phyloP scores from a whole-genome alignment of 2,329 filamentous ascomycete species.

The Pseudomassariella vexata region DNA sequence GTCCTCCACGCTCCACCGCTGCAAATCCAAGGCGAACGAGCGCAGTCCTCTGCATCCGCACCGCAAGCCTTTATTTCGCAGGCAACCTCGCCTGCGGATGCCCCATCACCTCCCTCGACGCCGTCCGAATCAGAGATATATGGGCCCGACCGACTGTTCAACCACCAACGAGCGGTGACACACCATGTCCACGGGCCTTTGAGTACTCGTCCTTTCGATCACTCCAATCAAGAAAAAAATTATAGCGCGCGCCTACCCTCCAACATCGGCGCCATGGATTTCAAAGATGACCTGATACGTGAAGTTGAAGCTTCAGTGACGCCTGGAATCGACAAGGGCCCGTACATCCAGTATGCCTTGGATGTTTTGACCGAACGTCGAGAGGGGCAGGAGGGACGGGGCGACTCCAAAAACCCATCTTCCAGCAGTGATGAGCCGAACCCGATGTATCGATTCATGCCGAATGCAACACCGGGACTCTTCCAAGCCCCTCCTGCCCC shows the following conservation, averaged over 20 bases:
- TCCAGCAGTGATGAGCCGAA: conserved; percentile 15
- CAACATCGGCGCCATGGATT: conserved; percentile 21
- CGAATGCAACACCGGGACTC: conserved; percentile 12
- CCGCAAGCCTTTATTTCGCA: conserved; percentile 28
- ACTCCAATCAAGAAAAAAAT: conserved; percentile 33
- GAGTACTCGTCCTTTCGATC: conserved; percentile 20
- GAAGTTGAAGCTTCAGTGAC: conserved; percentile 50
- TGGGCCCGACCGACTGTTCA: conserved; percentile 35
- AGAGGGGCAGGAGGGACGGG: conserved; percentile 51
- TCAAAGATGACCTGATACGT: conserved; percentile 47
- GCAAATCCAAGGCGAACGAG: background rate
- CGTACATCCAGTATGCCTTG: conserved; percentile 85
- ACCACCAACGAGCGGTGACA: conserved; percentile 20
- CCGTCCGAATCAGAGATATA: conserved; percentile 36
- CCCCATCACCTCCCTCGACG: conserved; percentile 32
- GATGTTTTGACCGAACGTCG: conserved; percentile 77
- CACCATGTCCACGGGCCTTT: conserved; percentile 16
- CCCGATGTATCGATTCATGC: conserved; percentile 12
- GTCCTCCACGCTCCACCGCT: conserved; percentile 13
- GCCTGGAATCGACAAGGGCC: conserved; percentile 76
- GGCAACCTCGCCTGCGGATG: no score
- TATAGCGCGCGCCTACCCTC: conserved; percentile 27
- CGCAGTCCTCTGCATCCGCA: conserved; percentile 19
- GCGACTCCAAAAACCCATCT: conserved; percentile 9
- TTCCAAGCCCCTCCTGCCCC: conserved; percentile 8